A percentile compares a stretch with the other conserved stretches of the same genome.
These are phyloP conservation scores for Aegilops longissima DNA, from an alignment of 176 grass and related monocot genomes.

Conservation along the genomic window DNA sequence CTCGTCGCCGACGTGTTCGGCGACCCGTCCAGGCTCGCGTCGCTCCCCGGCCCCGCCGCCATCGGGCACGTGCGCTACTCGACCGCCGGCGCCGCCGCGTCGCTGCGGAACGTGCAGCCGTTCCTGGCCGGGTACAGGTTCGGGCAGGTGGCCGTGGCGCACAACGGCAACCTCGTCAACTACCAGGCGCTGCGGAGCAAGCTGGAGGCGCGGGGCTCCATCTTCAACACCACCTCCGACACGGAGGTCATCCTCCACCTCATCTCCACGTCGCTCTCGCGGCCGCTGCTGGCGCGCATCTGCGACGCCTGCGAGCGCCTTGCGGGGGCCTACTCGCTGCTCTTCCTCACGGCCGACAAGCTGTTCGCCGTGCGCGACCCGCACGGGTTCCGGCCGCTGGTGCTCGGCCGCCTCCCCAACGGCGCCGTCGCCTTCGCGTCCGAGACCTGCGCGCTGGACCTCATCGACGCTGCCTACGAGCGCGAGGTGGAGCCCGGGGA, in stretches of 20 bases:
- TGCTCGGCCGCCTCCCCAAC: slow-evolving; percentile 59
- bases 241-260: slow-evolving; percentile 83
- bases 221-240: slow-evolving; percentile 71
- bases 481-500: slow-evolving; percentile 81
- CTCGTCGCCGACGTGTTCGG: slow-evolving; percentile 60
- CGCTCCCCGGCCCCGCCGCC: slow-evolving; percentile 51
- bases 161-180: slow-evolving; percentile 80
- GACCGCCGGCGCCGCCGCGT: slow-evolving; percentile 46
- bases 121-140: slow-evolving; percentile 55
- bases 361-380: slow-evolving; percentile 73
- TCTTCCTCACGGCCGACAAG: slow-evolving; percentile 64
- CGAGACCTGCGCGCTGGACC: slow-evolving; percentile 77
- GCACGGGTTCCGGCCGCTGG: slow-evolving; percentile 75
- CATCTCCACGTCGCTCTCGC: slow-evolving; percentile 58
- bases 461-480: slow-evolving; percentile 71
- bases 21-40: slow-evolving; percentile 39
- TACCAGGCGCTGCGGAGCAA: slow-evolving; percentile 51
- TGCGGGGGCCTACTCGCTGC: slow-evolving; percentile 60
- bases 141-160: slow-evolving; percentile 51
- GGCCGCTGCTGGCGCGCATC: slow-evolving; percentile 60
- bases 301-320: slow-evolving; percentile 60
- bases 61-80: slow-evolving; percentile 76
- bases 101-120: slow-evolving; percentile 66
- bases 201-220: slow-evolving; percentile 64
- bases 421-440: slow-evolving; percentile 75